Evolutionary conservation across 805 yeast species (phyloP), one percentile per base, ranked within the genome.

Genomic region (Lipomyces orientalis): DNA sequence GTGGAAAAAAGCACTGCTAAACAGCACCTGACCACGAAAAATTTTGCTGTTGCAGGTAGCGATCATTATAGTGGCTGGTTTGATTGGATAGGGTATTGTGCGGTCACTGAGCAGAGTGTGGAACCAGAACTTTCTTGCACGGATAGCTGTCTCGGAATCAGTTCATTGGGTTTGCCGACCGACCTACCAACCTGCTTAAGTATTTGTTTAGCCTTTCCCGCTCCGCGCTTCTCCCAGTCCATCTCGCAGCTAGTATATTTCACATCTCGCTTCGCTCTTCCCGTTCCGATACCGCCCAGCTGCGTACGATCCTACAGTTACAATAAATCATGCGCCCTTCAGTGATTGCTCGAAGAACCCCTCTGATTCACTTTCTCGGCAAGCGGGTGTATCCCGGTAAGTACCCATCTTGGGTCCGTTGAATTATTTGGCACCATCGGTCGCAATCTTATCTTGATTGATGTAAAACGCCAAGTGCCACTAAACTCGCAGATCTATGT

Each of bases 341-440:
- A 29, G 35, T 68, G 35, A 68, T 66, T 19, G 68, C 70, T 9
- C 66, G 73, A 58, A 75, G 79, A 64, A 74, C 78, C 31, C 97
- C 97, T 16, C 82, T 88, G 78, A 94, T 94, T 80, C 90, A 89
- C 76, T 94, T 94, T 76, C 85, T 92, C 58, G 97, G 98, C 54
- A 93, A 93, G 58, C 89, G 92, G 60, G 60, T 67, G 66, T 35
- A 57, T 77, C 76, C 81, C 37, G 77, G 81, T 66, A 78, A 81
- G 72, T 82, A 88, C 81, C 80, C 65, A 7, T 33, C 31, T n/a
- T 8, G 22, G 6, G 19, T 43, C 22, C 3, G 6, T n/a, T 43
- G 49, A 16, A 12, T 37, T 43, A 16, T n/a, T n/a, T 43, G 49
- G n/a, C 9, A 16, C 16, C 16, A 9, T n/a, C 6, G 49, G 8